These are phyloP conservation scores for Cordyceps militaris DNA, from an alignment of 2,329 filamentous ascomycete species.

Conservation along the genomic window DNA sequence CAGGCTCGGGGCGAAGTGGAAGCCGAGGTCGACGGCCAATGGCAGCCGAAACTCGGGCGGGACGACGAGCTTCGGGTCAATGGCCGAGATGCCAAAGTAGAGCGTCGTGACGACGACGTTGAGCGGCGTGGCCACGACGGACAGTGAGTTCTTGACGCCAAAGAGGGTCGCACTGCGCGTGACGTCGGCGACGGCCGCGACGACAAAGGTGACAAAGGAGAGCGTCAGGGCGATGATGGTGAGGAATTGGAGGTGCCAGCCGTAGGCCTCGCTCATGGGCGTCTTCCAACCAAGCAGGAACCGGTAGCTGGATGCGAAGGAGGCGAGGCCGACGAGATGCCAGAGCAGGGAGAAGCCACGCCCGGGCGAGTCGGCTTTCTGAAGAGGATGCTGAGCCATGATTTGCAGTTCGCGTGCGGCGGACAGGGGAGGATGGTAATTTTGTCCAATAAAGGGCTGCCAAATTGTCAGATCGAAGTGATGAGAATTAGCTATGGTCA, in stretches of 20 bases:
- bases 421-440: no score
- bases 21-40: slow-evolving; percentile 52
- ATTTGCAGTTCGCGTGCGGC: no score
- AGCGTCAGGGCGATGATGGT: slow-evolving; percentile 65
- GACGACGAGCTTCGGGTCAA: slow-evolving; percentile 46
- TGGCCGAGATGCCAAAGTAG: slow-evolving; percentile 62
- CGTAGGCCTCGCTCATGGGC: slow-evolving; percentile 51
- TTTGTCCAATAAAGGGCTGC: no score
- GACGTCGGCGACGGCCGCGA: slow-evolving; percentile 59
- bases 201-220: slow-evolving; percentile 52
- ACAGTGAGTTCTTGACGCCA: slow-evolving; percentile 57
- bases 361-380: slow-evolving; percentile 59
- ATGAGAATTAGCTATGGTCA: no score
- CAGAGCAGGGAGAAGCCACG: slow-evolving; percentile 54
- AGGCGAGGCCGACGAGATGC: slow-evolving; percentile 48
- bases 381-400: slow-evolving; percentile 52
- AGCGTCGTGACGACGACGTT: slow-evolving; percentile 64
- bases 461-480: no score
- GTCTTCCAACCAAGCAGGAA: slow-evolving; percentile 45
- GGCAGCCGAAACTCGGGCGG: slow-evolving; percentile 50
- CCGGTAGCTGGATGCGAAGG: slow-evolving; percentile 47
- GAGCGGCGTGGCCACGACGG: slow-evolving; percentile 59
- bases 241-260: slow-evolving; percentile 64
- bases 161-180: slow-evolving; percentile 53
- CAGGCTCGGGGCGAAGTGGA: slow-evolving; percentile 59